Conservation (phyloP, 176 grass and related monocot genomes). For the Miscanthus lutarioriparius region DNA sequence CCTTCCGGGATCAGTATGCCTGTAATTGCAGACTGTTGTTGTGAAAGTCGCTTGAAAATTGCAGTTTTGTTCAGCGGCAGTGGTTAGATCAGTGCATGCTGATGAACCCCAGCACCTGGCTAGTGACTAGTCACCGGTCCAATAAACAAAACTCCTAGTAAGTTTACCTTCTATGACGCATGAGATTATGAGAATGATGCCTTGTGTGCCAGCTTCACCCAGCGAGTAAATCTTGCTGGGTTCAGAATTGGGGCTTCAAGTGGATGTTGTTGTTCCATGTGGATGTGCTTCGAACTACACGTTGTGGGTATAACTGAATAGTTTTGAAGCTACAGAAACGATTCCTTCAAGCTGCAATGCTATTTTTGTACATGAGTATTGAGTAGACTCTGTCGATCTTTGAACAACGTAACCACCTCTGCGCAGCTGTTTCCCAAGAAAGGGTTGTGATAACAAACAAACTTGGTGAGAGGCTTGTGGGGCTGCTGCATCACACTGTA, state of each 20-base stretch:
- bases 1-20: background rate
- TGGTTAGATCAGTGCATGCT: background rate
- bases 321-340: background rate
- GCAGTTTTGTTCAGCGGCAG: background rate
- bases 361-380: background rate
- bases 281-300: background rate
- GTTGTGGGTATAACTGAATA: background rate
- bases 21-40: background rate
- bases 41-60: background rate
- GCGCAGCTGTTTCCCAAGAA: constrained; percentile 42
- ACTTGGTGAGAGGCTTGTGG: constrained; percentile 74
- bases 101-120: background rate
- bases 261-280: background rate
- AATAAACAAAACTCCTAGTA: background rate
- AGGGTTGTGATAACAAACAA: constrained; percentile 61
- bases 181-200: background rate
- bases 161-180: background rate
- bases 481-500: constrained; percentile 58
- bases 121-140: background rate
- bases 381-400: background rate
- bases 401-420: background rate
- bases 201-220: background rate
- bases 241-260: background rate
- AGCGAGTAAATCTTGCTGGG: background rate
- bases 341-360: background rate